Evolutionary conservation across 441 rosid genomes (phyloP).

Genomic region (Adansonia gregorii): DNA sequence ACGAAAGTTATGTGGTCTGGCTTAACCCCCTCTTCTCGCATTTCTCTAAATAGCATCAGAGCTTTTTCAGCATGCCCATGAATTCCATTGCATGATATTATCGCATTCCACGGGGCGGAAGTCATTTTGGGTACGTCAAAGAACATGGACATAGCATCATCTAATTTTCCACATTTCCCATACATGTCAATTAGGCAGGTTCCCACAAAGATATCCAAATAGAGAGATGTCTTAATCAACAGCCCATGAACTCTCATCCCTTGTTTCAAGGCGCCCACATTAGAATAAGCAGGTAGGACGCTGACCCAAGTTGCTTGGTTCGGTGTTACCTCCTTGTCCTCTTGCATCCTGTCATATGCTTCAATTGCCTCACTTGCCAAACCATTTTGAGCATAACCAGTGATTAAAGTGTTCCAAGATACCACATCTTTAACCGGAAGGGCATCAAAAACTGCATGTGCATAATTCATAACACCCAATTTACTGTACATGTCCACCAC

Average conservation of each 20-base stretch:
- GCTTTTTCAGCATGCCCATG: constrained; percentile 72
- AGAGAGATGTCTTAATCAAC: constrained; percentile 52
- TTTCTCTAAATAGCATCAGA: constrained; percentile 55
- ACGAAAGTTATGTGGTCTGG: constrained; percentile 78
- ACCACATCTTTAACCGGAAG: constrained; percentile 67
- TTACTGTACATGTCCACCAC: constrained; percentile 77
- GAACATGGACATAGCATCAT: constrained; percentile 62
- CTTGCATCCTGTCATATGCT: constrained; percentile 53
- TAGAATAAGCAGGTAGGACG: constrained; percentile 70
- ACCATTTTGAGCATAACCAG: constrained; percentile 77
- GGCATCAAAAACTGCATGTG: constrained; percentile 53
- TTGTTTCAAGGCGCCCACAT: constrained; percentile 64
- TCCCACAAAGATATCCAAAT: constrained; percentile 55
- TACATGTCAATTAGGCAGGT: constrained; percentile 82
- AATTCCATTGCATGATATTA: constrained; percentile 66
- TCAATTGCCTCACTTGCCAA: constrained; percentile 71
- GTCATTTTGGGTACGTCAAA: constrained; percentile 47
- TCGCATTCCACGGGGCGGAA: constrained; percentile 78
- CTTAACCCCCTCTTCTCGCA: constrained; percentile 62
- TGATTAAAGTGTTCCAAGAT: constrained; percentile 75
- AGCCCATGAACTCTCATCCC: constrained; percentile 71
- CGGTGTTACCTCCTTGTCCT: constrained; percentile 45
- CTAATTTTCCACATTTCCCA: constrained; percentile 79
- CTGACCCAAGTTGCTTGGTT: constrained; percentile 81
- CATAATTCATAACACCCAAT: constrained; percentile 55